Base-by-base conservation (phyloP, 768 basidiomycete species). In the Ramaria rubella region DNA sequence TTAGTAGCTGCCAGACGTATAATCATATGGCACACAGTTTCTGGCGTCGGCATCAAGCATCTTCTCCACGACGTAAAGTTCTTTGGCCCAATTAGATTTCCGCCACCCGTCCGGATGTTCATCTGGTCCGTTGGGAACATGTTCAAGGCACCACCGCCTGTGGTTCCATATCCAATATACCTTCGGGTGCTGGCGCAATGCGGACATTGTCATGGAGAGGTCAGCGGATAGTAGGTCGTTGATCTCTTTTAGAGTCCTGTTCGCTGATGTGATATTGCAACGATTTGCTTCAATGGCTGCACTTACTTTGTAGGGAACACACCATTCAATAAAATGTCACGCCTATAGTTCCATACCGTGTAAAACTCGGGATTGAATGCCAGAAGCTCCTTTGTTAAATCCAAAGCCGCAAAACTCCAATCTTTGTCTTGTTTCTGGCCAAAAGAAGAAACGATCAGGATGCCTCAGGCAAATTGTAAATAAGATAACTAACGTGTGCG, bases 141-240 rank as follows among this genome's bases (percentile, higher is more conserved):
- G 81, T 67, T 88, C 86, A 1, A 99, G 80, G 65, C 94, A 94
- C 96, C 96, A 98, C 63, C 85, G 77, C 36, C 96, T 83, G 64
- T 99, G 94, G 67, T 94, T 97, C 96, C 96, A 99, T 63, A 98
- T 93, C 86, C 90, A 93, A 68, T 99, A 99, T 19, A 96, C 86
- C 67, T 98, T 99, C 14, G 96, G 96, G 65, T 94, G 83, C 8
- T 79, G 75, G 64, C 89, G 87, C 43, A 99, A 78, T 5, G 87
- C 84, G 4, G 76, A 72, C 67, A 86, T 90, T 0, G 94, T 97
- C 74, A 94, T 79, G 2, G 78, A 71, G 27, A 99, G 72, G 57
- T 99, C 96, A 38, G 80, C 75, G 2, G 80, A 71, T 4, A 98
- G 78, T 17, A 86, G 49, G 9, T 76, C 68, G 51, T 92, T 85